Conservation (phyloP, 2,329 filamentous ascomycete genomes). For the Exophiala sp. region DNA sequence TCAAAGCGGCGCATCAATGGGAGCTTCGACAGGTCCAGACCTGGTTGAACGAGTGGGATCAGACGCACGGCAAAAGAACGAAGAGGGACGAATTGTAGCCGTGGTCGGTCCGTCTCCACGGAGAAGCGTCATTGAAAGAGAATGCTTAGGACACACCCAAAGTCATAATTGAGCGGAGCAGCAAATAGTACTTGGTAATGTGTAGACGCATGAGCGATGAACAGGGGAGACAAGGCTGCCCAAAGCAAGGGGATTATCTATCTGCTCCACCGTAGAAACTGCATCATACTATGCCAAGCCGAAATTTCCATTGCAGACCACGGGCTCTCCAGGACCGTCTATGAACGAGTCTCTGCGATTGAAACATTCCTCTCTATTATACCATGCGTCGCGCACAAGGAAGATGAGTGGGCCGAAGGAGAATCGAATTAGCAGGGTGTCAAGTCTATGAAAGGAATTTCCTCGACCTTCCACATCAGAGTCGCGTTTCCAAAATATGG, state of each 20-base stretch:
- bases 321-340: too few species aligned
- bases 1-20: slow-evolving; percentile 47
- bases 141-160: too few species aligned
- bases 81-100: slow-evolving; percentile 19
- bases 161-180: too few species aligned
- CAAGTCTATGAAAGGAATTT: background rate
- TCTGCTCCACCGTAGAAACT: background rate
- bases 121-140: background rate
- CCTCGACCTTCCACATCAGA: too few species aligned
- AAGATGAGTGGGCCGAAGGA: background rate
- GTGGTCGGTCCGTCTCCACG: too few species aligned
- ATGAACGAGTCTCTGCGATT: background rate
- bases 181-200: too few species aligned
- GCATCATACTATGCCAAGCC: background rate
- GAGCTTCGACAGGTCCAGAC: slow-evolving; percentile 44
- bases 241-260: background rate
- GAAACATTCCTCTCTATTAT: background rate
- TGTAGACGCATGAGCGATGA: background rate
- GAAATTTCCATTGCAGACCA: background rate
- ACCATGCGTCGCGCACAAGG: background rate
- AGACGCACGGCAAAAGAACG: slow-evolving; percentile 3
- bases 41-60: slow-evolving; percentile 32
- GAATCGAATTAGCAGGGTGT: background rate
- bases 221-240: background rate
- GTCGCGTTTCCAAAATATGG: slow-evolving; percentile 2